These are phyloP conservation scores for Claviceps capensis DNA, from an alignment of 2,329 filamentous ascomycete genomes.

Conservation along the genomic window DNA sequence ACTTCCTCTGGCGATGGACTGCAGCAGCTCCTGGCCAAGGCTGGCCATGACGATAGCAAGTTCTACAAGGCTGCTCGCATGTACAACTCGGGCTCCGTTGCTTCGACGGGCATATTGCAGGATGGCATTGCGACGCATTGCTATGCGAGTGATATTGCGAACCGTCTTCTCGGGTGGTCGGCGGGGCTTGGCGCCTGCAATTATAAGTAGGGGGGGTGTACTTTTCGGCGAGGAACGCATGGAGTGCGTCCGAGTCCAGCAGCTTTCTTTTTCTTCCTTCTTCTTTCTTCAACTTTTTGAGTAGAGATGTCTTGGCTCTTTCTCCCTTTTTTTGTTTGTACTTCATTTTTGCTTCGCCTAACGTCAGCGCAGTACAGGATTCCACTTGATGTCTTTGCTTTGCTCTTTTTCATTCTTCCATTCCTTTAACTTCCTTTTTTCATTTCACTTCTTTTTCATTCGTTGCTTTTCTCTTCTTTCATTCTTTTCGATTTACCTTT, in stretches of 20 bases:
- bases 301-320: not conserved
- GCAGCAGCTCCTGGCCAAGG: constrained; percentile 16
- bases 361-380: no score
- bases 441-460: not conserved
- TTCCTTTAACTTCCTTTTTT: not conserved
- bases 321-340: no score
- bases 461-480: not conserved
- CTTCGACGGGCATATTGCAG: constrained; percentile 21
- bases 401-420: not conserved
- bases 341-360: no score
- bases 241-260: not conserved
- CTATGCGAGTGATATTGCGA: constrained; percentile 36
- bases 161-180: constrained; percentile 3
- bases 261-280: not conserved
- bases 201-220: not conserved
- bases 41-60: constrained; percentile 5
- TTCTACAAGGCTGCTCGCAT: constrained; percentile 33
- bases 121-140: constrained; percentile 31
- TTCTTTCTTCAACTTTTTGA: not conserved
- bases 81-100: constrained; percentile 35
- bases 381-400: no score
- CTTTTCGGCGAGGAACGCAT: not conserved
- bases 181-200: not conserved
- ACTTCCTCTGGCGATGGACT: constrained; percentile 28
- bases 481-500: not conserved